These are phyloP conservation scores for Fusarium albosuccineum DNA, from an alignment of 2,329 filamentous ascomycete species.

Conservation along the genomic window DNA sequence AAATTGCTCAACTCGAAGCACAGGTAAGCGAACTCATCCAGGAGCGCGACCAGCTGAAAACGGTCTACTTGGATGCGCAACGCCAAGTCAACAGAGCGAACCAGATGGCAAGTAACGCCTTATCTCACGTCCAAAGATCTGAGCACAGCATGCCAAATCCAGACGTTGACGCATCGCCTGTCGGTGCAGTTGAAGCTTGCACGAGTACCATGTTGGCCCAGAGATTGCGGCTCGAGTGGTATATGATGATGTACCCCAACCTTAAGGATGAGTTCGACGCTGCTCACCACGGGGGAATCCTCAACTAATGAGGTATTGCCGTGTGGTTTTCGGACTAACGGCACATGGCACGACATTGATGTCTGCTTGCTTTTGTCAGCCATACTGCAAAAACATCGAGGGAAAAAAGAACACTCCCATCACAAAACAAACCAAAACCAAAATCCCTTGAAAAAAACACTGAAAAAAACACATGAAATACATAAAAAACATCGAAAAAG, in stretches of 20 bases:
- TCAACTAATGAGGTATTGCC: too few relatives aligned
- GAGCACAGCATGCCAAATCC: neutral
- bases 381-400: neutral
- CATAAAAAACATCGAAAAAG: too few relatives aligned
- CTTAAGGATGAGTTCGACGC: conserved; percentile 7
- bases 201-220: conserved; percentile 2
- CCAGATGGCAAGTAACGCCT: neutral
- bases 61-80: neutral
- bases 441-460: too few relatives aligned
- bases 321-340: too few relatives aligned
- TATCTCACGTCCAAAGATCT: neutral
- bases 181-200: conserved; percentile 2
- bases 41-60: neutral
- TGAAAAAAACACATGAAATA: too few relatives aligned
- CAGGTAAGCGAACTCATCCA: neutral
- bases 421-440: too few relatives aligned
- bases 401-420: too few relatives aligned
- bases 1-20: neutral
- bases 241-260: neutral
- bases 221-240: conserved; percentile 22
- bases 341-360: neutral
- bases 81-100: neutral
- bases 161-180: neutral
- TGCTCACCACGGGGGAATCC: neutral
- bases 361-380: neutral